Percentiles rank a stretch among this genome's conserved stretches.
Conservation (phyloP, 306 rosid species). For the Trifolium subterraneum region DNA sequence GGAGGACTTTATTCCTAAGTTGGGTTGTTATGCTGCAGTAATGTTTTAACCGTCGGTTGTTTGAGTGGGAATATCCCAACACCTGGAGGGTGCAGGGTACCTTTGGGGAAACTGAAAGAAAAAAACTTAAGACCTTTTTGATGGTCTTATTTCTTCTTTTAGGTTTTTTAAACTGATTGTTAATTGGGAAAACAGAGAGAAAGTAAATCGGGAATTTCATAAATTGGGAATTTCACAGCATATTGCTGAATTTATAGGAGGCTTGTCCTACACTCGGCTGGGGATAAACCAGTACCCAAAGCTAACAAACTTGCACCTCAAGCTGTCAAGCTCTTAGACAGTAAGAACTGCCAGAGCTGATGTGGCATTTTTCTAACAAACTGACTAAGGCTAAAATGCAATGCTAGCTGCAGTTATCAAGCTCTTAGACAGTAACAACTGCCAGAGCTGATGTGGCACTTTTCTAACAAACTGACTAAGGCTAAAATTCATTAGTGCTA, state of each 20-base stretch:
- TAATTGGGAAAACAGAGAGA: neutral
- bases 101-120: neutral
- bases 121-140: neutral
- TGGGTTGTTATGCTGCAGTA: neutral
- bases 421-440: neutral
- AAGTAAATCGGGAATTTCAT: slow-evolving; percentile 1
- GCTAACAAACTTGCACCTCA: neutral
- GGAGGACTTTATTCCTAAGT: neutral
- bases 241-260: neutral
- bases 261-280: neutral
- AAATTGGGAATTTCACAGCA: neutral
- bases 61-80: slow-evolving; percentile 4
- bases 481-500: neutral
- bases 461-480: neutral
- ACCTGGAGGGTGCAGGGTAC: neutral
- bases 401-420: neutral
- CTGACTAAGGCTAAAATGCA: neutral
- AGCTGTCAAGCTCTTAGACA: neutral
- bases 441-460: neutral
- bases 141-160: neutral
- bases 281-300: neutral
- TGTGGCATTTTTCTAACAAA: neutral
- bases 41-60: neutral
- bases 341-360: neutral
- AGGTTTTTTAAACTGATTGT: neutral